Base-by-base conservation (phyloP, 352 stramenopile species). In the Pythium monospermum region DNA sequence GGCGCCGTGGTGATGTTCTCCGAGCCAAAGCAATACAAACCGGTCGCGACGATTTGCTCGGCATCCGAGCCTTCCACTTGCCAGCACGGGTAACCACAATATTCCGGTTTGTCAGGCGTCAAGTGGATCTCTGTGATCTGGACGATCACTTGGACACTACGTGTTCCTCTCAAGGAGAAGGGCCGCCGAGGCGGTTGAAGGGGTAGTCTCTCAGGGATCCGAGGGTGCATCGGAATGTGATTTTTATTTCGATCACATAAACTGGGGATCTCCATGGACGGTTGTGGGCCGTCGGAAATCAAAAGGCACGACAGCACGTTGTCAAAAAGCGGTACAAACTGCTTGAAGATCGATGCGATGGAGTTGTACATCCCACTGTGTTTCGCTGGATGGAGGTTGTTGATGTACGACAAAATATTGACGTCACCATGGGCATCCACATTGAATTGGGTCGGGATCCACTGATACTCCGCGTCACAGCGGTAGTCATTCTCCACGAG, bases 1-100 rank as follows among this genome's bases (percentile, higher is more conserved):
- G n/a, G n/a, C 10, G 66, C 66, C 36, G 64, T 46, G 18, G 61
- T 69, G 49, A 74, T 69, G 41, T 71, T 74, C 6, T 67, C 54
- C 19, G 49, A 61, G 12, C 54, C 58, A 53, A 71, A 74, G 52
- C 69, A 74, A 30, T 71, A 64, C 2, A 71, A 55, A 1, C 61
- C 66, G 6, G 66, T 69, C 1, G 66, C 61, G 2, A 70, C 66
- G 30, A 74, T 63, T 28, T 58, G 45, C 35, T 74, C 66, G n/a
- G 55, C 36, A 18, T 57, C 45, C 15, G 52, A 57, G 16, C 62
- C 66, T 51, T 74, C 66, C 0, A 64, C 37, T 32, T 74, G 66
- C 62, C 62, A 74, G n/a, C n/a, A n/a, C 18, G 46, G 42, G 12
- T 61, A 57, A 16, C 66, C 61, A 23, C 33, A 1, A 35, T 66